Base-by-base conservation (phyloP, 2,329 filamentous ascomycete species). In the Septoria petroselini region DNA sequence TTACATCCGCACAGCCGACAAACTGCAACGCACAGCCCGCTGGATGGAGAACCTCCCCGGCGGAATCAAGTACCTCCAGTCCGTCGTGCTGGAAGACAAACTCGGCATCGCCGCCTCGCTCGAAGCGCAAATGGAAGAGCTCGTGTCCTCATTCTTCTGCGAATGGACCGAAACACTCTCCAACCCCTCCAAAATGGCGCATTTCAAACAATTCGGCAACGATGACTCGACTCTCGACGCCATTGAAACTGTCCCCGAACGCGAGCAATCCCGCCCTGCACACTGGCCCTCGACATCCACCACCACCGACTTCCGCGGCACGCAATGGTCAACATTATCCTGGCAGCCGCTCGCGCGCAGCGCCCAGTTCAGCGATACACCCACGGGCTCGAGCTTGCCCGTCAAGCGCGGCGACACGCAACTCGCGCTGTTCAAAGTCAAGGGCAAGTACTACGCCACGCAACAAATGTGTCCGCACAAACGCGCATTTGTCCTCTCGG, bases 401-500 rank as follows among this genome's bases (percentile, higher is more conserved):
- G 75, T 95, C 70, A 93, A 94, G 74, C 81, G 88, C 35, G 88
- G 90, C 35, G 89, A 95, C 68, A 95, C 89, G 0, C 90, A 95
- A 69, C 78, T 95, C 1, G 89, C 90, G 6, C 74, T 95, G 45
- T 95, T 91, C 81, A 86, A 89, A 62, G 79, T 95, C 54, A 80
- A 81, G 46, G 89, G 88, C 15, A 80, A 79, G 46, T 94, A 84
- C 75, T 91, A 91, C 68, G 86, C 87, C 51, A 86, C 86, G 11
- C 90, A 95, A 72, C 88, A 95, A 66, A 95, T 95, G 90, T 95
- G 90, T 67, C 90, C 90, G 7, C 89, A 95, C 73, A 93, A 91
- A 71, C 84, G 89, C 8, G 84, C 89, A 1, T 95, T 95, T 63
- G 85, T 91, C n/a, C 80, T 95, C 19, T 86, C 85, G 0, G 91